These are phyloP conservation scores for Plasmodium cynomolgi DNA, from an alignment of 169 alveolate genomes.

Conservation along the genomic window DNA sequence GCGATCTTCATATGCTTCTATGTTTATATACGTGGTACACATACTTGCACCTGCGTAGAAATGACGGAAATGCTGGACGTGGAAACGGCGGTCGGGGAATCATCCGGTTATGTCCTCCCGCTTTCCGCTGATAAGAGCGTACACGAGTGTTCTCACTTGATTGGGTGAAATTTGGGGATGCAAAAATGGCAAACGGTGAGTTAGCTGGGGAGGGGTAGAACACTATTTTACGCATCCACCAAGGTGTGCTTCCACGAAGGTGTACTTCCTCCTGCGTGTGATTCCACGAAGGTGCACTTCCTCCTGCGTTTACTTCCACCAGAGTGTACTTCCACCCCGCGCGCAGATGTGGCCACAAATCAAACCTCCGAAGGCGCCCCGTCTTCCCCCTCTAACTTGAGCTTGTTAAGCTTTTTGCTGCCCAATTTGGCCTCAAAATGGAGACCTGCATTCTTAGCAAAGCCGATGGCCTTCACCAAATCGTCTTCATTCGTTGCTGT, in stretches of 20 bases:
- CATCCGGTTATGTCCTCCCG: not conserved
- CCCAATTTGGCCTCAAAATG: constrained; percentile 71
- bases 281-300: not conserved
- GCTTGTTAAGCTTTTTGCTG: constrained; percentile 35
- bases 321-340: not conserved
- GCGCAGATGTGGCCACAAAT: not conserved
- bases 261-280: too few relatives aligned
- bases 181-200: not conserved
- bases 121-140: not conserved
- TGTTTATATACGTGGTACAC: not conserved
- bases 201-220: not conserved
- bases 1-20: not conserved
- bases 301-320: not conserved
- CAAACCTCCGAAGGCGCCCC: not conserved
- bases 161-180: not conserved
- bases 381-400: constrained; percentile 15
- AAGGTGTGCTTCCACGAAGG: too few relatives aligned
- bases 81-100: not conserved
- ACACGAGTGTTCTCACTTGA: not conserved
- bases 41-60: not conserved
- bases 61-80: not conserved
- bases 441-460: constrained; percentile 73
- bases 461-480: constrained; percentile 48
- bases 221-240: not conserved
- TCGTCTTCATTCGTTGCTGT: constrained; percentile 71